Base-by-base conservation (phyloP, 441 rosid genomes). In the Cnidoscolus chayamansa region DNA sequence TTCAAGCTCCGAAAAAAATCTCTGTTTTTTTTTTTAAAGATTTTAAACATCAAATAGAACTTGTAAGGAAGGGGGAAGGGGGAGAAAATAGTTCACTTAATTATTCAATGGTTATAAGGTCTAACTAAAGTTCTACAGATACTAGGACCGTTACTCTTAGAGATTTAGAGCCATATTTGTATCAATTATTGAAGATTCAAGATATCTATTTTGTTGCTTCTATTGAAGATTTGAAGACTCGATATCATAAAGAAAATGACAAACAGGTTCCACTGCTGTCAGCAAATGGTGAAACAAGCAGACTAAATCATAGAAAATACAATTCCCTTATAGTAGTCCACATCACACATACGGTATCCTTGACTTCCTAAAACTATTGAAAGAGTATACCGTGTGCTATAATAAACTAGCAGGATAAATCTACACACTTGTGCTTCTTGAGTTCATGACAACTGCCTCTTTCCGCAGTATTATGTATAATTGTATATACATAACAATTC, bases 1-100 rank as follows among this genome's bases (percentile, higher is more conserved):
- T 86, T 92, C 84, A 13, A 92, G 89, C 81, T 92, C 99, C 67
- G 59, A 72, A 35, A 94, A 92, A 66, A 94, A 89, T 0, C 67
- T 66, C 97, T 89, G 82, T 63, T 65, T 35, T n/a, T 25, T 25
- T 25, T 25, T 25, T 25, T 25, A 25, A 54, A 54, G 17, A 62
- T 69, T 49, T 53, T 53, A 17, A 65, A 61, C 51, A 68, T 35
- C 71, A 70, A 74, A 63, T 6, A 20, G 12, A 70, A 30, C 63
- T 43, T 48, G 68, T 17, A 30, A 11, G 19, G 1, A 4, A 43
- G 25, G n/a, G 51, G 11, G 57, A 4, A 10, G 30, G 32, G 47
- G 47, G 10, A 15, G 7, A 7, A 40, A 11, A 40, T 40, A n/a
- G 7, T 40, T 16, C 13, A 62, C 25, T 17, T 2, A 16, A 62